Conservation (phyloP, 2,329 filamentous ascomycete species). For the Xylaria multiplex region DNA sequence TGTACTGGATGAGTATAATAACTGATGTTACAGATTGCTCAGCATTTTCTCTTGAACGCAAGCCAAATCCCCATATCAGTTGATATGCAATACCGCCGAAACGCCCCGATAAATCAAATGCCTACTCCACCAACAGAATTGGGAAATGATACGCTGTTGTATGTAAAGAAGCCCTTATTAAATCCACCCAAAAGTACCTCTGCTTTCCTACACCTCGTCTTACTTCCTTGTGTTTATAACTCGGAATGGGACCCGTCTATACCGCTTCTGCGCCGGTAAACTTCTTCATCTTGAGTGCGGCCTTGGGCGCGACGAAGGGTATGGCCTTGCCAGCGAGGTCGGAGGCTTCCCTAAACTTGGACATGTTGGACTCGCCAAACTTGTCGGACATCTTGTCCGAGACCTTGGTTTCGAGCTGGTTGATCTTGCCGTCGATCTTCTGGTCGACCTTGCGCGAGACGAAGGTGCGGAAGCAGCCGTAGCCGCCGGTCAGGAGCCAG, state of each 20-base stretch:
- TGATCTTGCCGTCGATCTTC: constrained; percentile 35
- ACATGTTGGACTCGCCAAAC: constrained; percentile 20
- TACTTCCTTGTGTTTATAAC: not conserved
- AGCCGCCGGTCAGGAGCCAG: constrained; percentile 65
- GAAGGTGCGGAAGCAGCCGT: constrained; percentile 56
- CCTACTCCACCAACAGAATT: not conserved
- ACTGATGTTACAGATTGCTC: constrained; percentile 4
- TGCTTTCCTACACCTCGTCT: not conserved
- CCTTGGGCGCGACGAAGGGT: constrained; percentile 11
- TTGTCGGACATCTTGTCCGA: constrained; percentile 33
- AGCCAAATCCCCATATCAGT: not conserved
- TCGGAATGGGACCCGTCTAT: constrained; percentile 11
- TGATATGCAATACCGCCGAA: constrained; percentile 15
- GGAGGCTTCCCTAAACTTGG: constrained; percentile 14
- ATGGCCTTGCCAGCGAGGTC: constrained; percentile 14
- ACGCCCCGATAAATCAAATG: constrained; percentile 27
- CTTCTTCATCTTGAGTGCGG: constrained; percentile 22
- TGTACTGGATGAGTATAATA: not conserved
- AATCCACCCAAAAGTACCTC: constrained; percentile 8
- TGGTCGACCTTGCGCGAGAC: constrained; percentile 38
- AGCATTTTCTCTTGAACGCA: constrained; percentile 1
- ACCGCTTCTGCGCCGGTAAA: constrained; percentile 21
- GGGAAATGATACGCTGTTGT: constrained; percentile 10
- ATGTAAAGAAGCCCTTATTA: constrained; percentile 16
- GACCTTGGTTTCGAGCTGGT: constrained; percentile 34